Evolutionary conservation across 495 filamentous ascomycete species (phyloP).

Genomic region (Penicillium egyptiacum): DNA sequence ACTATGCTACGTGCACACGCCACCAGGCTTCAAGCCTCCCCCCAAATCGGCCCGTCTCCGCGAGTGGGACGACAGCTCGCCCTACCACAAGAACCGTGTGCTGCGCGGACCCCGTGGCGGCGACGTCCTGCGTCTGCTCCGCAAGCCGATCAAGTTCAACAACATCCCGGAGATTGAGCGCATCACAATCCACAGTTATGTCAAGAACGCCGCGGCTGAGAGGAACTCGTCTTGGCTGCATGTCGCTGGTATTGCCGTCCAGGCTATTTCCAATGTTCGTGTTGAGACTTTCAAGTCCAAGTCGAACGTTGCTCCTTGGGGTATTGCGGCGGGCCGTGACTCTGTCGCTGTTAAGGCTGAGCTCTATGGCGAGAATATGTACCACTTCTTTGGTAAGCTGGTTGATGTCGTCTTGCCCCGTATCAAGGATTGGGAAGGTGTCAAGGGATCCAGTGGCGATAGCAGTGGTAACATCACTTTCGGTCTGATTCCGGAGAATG

Average conservation of each 20-base stretch:
- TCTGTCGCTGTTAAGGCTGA: slow-evolving; percentile 65
- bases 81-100: slow-evolving; percentile 88
- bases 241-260: slow-evolving; percentile 77
- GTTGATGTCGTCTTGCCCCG: slow-evolving; percentile 86
- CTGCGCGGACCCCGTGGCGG: slow-evolving; percentile 80
- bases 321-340: slow-evolving; percentile 51
- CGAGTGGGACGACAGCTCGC: slow-evolving; percentile 83
- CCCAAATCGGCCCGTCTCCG: slow-evolving; percentile 70
- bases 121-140: slow-evolving; percentile 64
- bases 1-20: slow-evolving; percentile 77
- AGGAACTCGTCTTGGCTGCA: slow-evolving; percentile 65
- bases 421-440: slow-evolving; percentile 91
- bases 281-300: slow-evolving; percentile 67
- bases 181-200: slow-evolving; percentile 77
- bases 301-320: slow-evolving; percentile 64
- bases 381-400: slow-evolving; percentile 81
- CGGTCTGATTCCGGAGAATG: slow-evolving; percentile 67
- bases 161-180: slow-evolving; percentile 81
- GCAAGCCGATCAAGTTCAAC: slow-evolving; percentile 74
- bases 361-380: slow-evolving; percentile 75
- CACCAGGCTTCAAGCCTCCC: slow-evolving; percentile 68
- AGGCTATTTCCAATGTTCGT: slow-evolving; percentile 80
- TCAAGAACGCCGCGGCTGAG: slow-evolving; percentile 58
- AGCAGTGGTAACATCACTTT: slow-evolving; percentile 82
- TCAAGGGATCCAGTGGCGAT: slow-evolving; percentile 76